Evolutionary conservation across 2,329 filamentous ascomycete genomes (phyloP).

Genomic region (Waltergamsia citrina): DNA sequence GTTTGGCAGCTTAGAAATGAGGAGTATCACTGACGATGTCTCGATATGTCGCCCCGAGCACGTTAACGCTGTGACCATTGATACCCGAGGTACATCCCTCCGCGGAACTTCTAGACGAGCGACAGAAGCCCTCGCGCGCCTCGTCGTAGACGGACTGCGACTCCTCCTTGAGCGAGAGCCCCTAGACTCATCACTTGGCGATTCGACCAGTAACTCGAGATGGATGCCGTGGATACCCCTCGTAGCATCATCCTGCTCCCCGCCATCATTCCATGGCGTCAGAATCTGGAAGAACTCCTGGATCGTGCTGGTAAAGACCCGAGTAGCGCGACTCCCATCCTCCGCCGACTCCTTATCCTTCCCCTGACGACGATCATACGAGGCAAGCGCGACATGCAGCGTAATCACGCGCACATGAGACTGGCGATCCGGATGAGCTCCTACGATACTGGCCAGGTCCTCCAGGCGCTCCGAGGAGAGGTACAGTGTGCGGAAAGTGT

Average conservation of each 20-base stretch:
- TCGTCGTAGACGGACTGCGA: slow-evolving; percentile 1
- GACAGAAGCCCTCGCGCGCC: slow-evolving; percentile 2
- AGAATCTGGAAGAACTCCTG: slow-evolving; percentile 2
- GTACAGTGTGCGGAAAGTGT: slow-evolving; percentile 3
- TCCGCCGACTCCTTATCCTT: not conserved
- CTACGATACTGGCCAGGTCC: not conserved
- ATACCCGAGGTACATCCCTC: not conserved
- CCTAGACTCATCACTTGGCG: slow-evolving; percentile 3
- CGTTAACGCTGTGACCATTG: slow-evolving; percentile 1
- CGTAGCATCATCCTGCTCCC: not conserved
- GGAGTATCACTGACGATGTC: slow-evolving; percentile 1
- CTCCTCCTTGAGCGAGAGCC: not conserved
- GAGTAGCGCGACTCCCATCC: not conserved
- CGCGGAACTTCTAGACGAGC: slow-evolving; percentile 1
- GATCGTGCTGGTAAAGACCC: slow-evolving; percentile 1
- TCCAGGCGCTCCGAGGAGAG: slow-evolving; percentile 2
- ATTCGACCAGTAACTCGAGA: slow-evolving; percentile 4
- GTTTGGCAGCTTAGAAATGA: slow-evolving; percentile 3
- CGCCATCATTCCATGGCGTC: slow-evolving; percentile 1
- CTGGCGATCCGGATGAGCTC: not conserved
- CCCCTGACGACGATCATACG: slow-evolving; percentile 1
- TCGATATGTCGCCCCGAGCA: slow-evolving; percentile 5
- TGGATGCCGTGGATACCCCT: too few relatives aligned
- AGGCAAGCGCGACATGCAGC: slow-evolving; percentile 1
- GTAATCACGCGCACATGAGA: slow-evolving; percentile 1